Base-by-base conservation (phyloP, 2,329 filamentous ascomycete genomes). In the Graphiopsis chlorocephala region DNA sequence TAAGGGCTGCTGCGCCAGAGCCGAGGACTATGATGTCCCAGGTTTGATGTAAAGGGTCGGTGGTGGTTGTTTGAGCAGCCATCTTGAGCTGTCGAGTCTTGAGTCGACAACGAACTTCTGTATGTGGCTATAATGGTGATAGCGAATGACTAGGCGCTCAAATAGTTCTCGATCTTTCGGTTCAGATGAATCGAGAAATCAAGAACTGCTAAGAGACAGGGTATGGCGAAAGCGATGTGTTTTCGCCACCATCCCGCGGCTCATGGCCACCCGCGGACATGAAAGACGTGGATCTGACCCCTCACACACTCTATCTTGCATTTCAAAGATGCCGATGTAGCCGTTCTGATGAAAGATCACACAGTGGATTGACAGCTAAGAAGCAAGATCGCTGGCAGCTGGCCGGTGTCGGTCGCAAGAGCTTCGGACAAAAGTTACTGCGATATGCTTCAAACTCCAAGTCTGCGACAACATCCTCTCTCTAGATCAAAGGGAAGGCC, bases 1-100 rank as follows among this genome's bases (percentile, higher is more conserved):
- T 82, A 74, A 89, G 86, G 15, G 87, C 88, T 17, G 88, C 88
- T 70, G 89, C 89, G 60, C 88, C 88, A 60, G 83, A 81, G 23
- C 88, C 88, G 33, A 88, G 78, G 7, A 90, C 81, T 6, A 90
- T 66, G 75, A 81, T 73, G 61, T 80, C 74, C 73, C 73, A 73
- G 5, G 31, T 14, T 53, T 66, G 60, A 12, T 47, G 26, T 25
- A 64, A 23, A 28, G 57, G 50, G 57, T 66, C 52, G 26, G 15
- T 59, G 31, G 14, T 56, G 15, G 61, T 29, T 26, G 29, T 56
- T 55, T 25, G 15, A 11, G 45, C n/a, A 23, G 60, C n/a, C 52
- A 59, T 29, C 7, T 29, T 28, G 28, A 28, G 7, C 14, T 25
- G 28, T 15, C 3, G 25, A 1, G 7, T n/a, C 14, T 6, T 14